Percentiles rank a stretch among this genome's conserved stretches.
These are phyloP conservation scores for Lasiodiplodia gonubiensis DNA, from an alignment of 2,329 filamentous ascomycete genomes.

Conservation along the genomic window DNA sequence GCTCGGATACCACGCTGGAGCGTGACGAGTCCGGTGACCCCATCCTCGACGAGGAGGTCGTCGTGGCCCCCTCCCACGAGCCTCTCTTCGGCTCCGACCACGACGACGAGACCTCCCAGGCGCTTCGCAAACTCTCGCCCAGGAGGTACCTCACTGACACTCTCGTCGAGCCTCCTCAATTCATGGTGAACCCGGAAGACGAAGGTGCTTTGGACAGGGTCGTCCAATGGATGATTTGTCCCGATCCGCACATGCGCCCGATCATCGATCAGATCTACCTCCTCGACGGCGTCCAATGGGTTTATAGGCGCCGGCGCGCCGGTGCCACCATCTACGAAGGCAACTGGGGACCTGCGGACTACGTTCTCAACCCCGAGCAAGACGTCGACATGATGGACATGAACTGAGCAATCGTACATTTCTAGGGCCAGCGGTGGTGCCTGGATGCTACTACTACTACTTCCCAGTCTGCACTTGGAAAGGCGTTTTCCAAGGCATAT, in stretches of 20 bases:
- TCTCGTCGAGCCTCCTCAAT: constrained; percentile 73
- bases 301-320: constrained; percentile 75
- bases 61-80: constrained; percentile 43
- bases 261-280: constrained; percentile 74
- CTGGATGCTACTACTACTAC: constrained; percentile 1
- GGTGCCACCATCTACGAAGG: constrained; percentile 96
- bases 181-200: constrained; percentile 82
- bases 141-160: constrained; percentile 52
- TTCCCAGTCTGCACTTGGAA: not conserved
- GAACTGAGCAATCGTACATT: constrained; percentile 36
- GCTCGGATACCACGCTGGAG: constrained; percentile 69
- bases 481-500: constrained; percentile 12
- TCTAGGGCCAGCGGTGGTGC: not conserved
- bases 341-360: constrained; percentile 84
- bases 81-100: constrained; percentile 34
- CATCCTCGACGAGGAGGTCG: constrained; percentile 31
- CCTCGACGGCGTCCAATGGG: constrained; percentile 79
- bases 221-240: constrained; percentile 86
- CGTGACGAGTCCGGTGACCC: constrained; percentile 77
- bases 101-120: constrained; percentile 47
- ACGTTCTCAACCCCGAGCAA: constrained; percentile 60
- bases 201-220: constrained; percentile 79
- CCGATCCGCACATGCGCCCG: constrained; percentile 75
- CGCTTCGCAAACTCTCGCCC: constrained; percentile 40
- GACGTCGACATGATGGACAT: constrained; percentile 68